Conservation (phyloP, 306 rosid genomes). For the Cicer yamashitae region DNA sequence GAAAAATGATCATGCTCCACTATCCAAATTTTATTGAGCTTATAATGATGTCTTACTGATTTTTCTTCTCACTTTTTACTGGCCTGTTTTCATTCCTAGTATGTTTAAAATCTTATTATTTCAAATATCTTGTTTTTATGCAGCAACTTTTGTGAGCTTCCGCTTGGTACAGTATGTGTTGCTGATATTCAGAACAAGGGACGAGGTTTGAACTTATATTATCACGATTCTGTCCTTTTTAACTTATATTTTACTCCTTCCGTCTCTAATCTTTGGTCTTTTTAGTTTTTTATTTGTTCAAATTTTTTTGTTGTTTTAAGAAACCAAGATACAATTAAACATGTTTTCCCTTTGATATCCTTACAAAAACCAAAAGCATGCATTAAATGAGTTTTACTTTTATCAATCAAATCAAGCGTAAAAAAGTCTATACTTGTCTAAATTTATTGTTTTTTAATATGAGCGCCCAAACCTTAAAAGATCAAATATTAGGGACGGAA, state of each 20-base stretch:
- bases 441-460: no score
- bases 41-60: neutral
- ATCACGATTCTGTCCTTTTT: conserved; percentile 29
- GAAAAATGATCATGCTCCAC: neutral
- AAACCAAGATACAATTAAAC: no score
- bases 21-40: conserved; percentile 14
- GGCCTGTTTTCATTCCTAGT: neutral
- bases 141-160: conserved; percentile 90
- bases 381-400: no score
- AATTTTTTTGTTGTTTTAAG: no score
- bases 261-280: no score
- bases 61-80: conserved; percentile 15
- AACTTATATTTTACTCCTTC: neutral
- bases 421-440: no score
- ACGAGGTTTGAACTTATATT: conserved; percentile 66
- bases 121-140: conserved; percentile 39
- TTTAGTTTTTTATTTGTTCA: no score
- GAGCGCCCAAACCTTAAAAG: no score
- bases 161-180: conserved; percentile 82
- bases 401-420: no score
- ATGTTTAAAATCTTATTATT: conserved; percentile 11
- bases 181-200: conserved; percentile 89
- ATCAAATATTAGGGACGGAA: no score
- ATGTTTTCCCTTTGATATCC: no score
- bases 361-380: no score